These are phyloP conservation scores for Citrus medica DNA, from an alignment of 345 rosid genomes.

Conservation along the genomic window DNA sequence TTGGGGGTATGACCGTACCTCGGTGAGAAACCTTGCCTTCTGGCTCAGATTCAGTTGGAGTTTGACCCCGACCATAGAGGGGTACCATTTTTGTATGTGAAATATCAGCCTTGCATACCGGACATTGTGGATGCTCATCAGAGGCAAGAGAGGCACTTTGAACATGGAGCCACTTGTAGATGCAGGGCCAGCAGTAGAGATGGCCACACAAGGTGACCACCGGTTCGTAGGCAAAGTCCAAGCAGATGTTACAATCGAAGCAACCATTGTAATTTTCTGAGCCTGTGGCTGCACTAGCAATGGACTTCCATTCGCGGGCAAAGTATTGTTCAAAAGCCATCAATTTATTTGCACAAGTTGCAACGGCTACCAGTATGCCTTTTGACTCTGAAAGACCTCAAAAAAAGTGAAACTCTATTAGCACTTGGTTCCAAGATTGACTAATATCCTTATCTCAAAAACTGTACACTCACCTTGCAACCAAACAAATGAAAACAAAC, in stretches of 20 bases:
- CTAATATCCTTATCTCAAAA: background rate
- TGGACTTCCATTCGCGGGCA: conserved; percentile 40
- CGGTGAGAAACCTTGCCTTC: conserved; percentile 26
- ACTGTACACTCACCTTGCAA: background rate
- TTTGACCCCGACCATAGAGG: conserved; percentile 76
- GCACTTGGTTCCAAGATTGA: background rate
- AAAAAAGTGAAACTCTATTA: conserved; percentile 3
- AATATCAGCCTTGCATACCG: conserved; percentile 85
- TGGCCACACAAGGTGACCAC: conserved; percentile 96
- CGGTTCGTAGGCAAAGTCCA: conserved; percentile 76
- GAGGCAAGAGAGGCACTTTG: conserved; percentile 59
- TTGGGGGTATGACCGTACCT: conserved; percentile 53
- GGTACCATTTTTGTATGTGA: conserved; percentile 83
- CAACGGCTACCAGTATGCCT: background rate
- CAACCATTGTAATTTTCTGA: conserved; percentile 45
- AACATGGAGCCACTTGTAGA: conserved; percentile 82
- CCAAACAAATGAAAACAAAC: background rate
- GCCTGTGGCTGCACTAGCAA: conserved; percentile 20
- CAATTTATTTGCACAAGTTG: conserved; percentile 2
- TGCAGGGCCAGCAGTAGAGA: conserved; percentile 98
- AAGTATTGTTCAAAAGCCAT: conserved; percentile 51
- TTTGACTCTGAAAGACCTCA: conserved; percentile 13
- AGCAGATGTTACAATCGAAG: conserved; percentile 91
- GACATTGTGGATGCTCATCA: conserved; percentile 72
- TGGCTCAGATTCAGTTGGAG: conserved; percentile 23